Base-by-base conservation (phyloP, 169 alveolate species). In the Besnoitia besnoiti region DNA sequence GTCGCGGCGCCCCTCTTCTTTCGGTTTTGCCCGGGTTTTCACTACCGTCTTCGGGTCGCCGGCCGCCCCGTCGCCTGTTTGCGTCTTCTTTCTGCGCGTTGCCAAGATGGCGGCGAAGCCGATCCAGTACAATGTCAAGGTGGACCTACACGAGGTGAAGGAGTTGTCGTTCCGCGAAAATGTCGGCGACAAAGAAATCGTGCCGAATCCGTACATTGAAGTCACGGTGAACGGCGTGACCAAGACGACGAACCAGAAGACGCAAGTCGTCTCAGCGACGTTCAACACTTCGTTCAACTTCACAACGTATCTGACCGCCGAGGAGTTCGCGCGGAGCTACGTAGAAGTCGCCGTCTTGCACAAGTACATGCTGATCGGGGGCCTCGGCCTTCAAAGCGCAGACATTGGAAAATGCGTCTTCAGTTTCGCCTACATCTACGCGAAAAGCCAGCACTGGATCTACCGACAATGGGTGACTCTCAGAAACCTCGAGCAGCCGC, bases 301-400 rank as follows among this genome's bases (percentile, higher is more conserved):
- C 55, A 92, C 95, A 24, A 95, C 93, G 51, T 90, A 95, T 10
- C 90, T 95, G 49, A 95, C 92, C 27, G 91, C 93, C 42, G 94
- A 92, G 12, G 96, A 95, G 39, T 95, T 95, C 82, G 93, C 88
- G 42, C 61, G 96, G 46, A 90, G 95, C 19, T 46, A 75, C 33
- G 92, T 95, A n/a, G 96, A 95, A 77, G 89, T 95, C 16, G 94
- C 76, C n/a, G 96, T 95, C 61, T 61, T 95, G 95, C 96, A 95
- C 75, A 89, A 94, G 19, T 95, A 93, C 91, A 92, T 93, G 42
- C 88, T 95, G 73, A 39, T 87, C 62, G 91, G 91, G 14, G 91
- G 91, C 49, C 49, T 87, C 14, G 91, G 91, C 40, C 82, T 87
- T 44, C 95, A 94, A n/a, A 93, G 96, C 75, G 95, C 95, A 24